Base-by-base conservation (phyloP, 139 green algal species). In the Chlorella vulgaris region DNA sequence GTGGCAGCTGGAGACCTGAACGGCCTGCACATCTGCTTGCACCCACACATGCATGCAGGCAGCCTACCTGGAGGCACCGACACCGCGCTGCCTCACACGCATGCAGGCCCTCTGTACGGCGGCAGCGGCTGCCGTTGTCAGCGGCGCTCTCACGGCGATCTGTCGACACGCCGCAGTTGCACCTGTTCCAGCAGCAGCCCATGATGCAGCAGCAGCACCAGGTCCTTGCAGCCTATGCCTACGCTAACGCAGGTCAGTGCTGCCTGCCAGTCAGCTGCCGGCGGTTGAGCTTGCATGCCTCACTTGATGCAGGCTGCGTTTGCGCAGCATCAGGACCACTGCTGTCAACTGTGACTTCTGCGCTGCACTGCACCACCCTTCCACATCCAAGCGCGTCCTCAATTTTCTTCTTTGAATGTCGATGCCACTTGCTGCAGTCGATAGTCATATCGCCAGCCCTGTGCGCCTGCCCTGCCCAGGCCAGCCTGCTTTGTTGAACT, bases 101-200 rank as follows among this genome's bases (percentile, higher is more conserved):
- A 26, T 75, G 39, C 36, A 50, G 38, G 36, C 43, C 26, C 39
- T 22, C 4, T 42, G 4, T 4, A 24, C 22, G 42, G 66, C 69
- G 6, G 69, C 67, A 24, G 39, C 69, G 42, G 69, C n/a, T 4
- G 69, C 22, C 26, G 29, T n/a, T 7, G n/a, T 26, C n/a, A 13
- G 65, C 65, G 7, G 69, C 7, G 35, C 28, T 13, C 65, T 33
- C 65, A 71, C 36, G 65, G 65, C 35, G 65, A 35, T 33, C 65
- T 71, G 65, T 21, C 4, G 43, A 50, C 8, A 13, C 33, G 3
- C 65, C 33, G 13, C 33, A 79, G 35, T 53, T 79, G 24, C 73
- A 79, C 26, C 39, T 51, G 47, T 79, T 68, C 51, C 73, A 79
- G 73, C 73, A 79, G 73, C 73, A 50, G 31, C 73, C 73, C 2